Evolutionary conservation across 495 filamentous ascomycete genomes (phyloP), one percentile per base, ranked within the genome.

Genomic region (Penicillium coprophilum): DNA sequence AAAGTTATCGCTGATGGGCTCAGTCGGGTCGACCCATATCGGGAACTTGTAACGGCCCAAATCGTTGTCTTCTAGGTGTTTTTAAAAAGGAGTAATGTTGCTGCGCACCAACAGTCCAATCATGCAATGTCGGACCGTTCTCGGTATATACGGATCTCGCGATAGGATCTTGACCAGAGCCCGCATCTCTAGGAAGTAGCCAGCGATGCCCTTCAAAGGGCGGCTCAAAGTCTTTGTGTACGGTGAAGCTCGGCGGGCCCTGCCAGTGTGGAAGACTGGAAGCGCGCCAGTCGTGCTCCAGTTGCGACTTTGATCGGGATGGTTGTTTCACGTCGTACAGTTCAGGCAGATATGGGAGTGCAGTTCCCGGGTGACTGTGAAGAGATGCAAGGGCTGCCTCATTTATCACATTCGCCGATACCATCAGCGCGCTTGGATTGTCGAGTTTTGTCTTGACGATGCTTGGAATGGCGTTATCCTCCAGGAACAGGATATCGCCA

Each of bases 351-450:
- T 77, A 71, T n/a, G 74, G 70, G n/a, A 74, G 50, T 10, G 71
- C 63, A 45, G 72, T 58, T 2, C 68, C 70, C 0, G 65, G 61
- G 31, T 71, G 72, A 17, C 67, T 69, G 32, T 77, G 74, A 7
- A 77, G 63, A 3, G 62, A 53, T 45, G 65, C 56, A n/a, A 75
- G 61, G 2, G 65, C 64, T 27, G 60, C 68, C 50, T 75, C 63
- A 23, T 82, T 82, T 53, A 82, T 68, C 20, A 82, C 67, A 57
- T 84, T 84, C 20, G 79, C 81, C 1, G 80, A 81, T 1, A 83
- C 70, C 40, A 80, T 72, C 44, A 73, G 66, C 1, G 74, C 70
- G 43, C 75, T 68, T 8, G 77, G 78, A 31, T 78, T 66, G 7
- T 79, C 71, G 24, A 81, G 60, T 49, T 76, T 73, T n/a, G 79